Evolutionary conservation across 176 grass and related monocot species (phyloP).

Genomic region (Raddia distichophylla): DNA sequence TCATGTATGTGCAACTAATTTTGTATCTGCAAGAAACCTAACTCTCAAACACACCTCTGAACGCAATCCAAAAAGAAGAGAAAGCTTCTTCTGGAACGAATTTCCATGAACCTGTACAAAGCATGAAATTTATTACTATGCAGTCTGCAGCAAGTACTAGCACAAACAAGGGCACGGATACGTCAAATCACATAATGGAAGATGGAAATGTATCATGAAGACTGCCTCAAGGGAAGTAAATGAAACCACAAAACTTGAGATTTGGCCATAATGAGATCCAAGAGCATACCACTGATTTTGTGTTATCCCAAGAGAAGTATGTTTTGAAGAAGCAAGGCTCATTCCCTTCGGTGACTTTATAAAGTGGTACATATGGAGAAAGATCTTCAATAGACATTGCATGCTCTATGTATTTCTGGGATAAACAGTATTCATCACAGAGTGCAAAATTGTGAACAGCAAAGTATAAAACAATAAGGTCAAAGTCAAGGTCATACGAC

Average conservation of each 20-base stretch:
- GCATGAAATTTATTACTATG: slow-evolving; percentile 15
- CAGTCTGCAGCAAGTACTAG: slow-evolving; percentile 4
- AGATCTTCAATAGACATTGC: slow-evolving; percentile 81
- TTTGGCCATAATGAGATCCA: slow-evolving; percentile 10
- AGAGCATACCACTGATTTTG: slow-evolving; percentile 71
- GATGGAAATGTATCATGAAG: not conserved
- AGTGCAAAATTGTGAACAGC: slow-evolving; percentile 26
- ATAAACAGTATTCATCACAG: not conserved
- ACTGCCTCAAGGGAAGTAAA: slow-evolving; percentile 20
- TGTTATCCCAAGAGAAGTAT: slow-evolving; percentile 93
- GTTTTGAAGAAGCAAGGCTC: slow-evolving; percentile 93
- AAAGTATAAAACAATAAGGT: slow-evolving; percentile 28
- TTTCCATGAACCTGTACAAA: slow-evolving; percentile 83
- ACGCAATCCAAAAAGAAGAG: slow-evolving; percentile 79
- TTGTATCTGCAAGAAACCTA: slow-evolving; percentile 9
- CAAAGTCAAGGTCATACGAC: not conserved
- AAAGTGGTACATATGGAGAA: slow-evolving; percentile 74
- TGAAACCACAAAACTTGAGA: slow-evolving; percentile 24
- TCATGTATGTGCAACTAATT: not conserved
- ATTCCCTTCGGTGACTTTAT: slow-evolving; percentile 82
- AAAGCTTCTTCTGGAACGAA: slow-evolving; percentile 95
- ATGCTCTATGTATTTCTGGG: slow-evolving; percentile 92
- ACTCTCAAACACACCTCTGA: slow-evolving; percentile 67
- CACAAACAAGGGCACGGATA: not conserved
- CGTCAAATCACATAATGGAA: not conserved